phyloP scores from a whole-genome alignment of 108 stramenopile genomes.

The Skeletonema marinoi region DNA sequence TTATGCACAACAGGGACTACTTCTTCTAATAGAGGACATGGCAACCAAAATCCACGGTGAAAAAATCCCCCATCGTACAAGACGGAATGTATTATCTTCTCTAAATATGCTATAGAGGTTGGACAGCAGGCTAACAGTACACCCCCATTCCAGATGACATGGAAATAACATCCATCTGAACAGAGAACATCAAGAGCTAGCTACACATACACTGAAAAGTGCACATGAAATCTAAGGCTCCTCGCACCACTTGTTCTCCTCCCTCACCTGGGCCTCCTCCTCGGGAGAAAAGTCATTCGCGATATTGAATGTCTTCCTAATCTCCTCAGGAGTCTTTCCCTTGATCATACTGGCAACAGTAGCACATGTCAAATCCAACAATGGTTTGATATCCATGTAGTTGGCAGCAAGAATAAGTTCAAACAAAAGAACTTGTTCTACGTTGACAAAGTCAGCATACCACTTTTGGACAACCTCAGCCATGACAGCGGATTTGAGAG shows the following conservation, averaged over 20 bases:
- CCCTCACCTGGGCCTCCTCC: constrained; percentile 66
- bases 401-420: constrained; percentile 99
- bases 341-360: constrained; percentile 99
- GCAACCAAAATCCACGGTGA: background rate
- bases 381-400: constrained; percentile 97
- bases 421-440: constrained; percentile 98
- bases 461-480: constrained; percentile 98
- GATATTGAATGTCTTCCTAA: constrained; percentile 97
- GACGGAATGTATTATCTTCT: background rate
- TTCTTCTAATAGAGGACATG: background rate
- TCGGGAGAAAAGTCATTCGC: constrained; percentile 99
- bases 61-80: background rate
- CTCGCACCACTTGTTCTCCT: constrained; percentile 99
- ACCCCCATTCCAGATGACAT: background rate
- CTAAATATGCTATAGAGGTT: background rate
- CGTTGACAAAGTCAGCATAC: constrained; percentile 98
- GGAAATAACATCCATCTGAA: background rate
- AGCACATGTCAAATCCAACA: constrained; percentile 98
- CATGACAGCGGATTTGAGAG: constrained; percentile 96
- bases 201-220: background rate
- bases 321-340: constrained; percentile 98
- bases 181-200: background rate
- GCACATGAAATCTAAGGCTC: constrained; percentile 77
- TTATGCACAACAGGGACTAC: background rate
- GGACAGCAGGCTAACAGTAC: background rate